A percentile compares a stretch with the other conserved stretches of the same genome.
phyloP scores from a whole-genome alignment of 164 flowering plant species.

The Annona squamosa region DNA sequence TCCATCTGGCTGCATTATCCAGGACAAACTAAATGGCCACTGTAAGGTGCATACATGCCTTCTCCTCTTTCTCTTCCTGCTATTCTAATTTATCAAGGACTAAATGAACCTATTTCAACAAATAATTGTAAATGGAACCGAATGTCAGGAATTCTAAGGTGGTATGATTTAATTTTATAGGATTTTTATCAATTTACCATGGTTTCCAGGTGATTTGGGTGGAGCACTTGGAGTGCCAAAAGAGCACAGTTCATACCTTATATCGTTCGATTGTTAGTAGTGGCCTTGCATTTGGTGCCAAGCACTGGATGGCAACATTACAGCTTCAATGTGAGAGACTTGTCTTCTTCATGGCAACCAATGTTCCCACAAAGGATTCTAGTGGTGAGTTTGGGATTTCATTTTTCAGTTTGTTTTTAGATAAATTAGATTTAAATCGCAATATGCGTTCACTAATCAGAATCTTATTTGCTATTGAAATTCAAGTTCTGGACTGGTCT shows the following conservation, averaged over 20 bases:
- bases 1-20: constrained; percentile 95
- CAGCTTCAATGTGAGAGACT: constrained; percentile 84
- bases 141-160: no score
- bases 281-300: constrained; percentile 92
- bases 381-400: constrained; percentile 40
- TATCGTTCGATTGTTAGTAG: constrained; percentile 67
- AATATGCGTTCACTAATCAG: not conserved
- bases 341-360: constrained; percentile 95
- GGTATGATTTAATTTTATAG: no score
- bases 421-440: not conserved
- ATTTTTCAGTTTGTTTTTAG: not conserved
- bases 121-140: no score
- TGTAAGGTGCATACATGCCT: constrained; percentile 52
- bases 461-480: no score
- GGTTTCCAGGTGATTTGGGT: constrained; percentile 79
- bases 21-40: constrained; percentile 85
- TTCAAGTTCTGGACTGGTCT: no score
- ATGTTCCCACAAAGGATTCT: constrained; percentile 93
- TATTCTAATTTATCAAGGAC: no score
- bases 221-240: constrained; percentile 84
- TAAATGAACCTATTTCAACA: no score
- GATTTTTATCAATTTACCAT: not conserved
- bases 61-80: no score
- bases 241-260: constrained; percentile 53
- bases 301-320: constrained; percentile 80